Conservation (phyloP, 2,329 filamentous ascomycete genomes). For the Calonectria pseudoreteaudii region DNA sequence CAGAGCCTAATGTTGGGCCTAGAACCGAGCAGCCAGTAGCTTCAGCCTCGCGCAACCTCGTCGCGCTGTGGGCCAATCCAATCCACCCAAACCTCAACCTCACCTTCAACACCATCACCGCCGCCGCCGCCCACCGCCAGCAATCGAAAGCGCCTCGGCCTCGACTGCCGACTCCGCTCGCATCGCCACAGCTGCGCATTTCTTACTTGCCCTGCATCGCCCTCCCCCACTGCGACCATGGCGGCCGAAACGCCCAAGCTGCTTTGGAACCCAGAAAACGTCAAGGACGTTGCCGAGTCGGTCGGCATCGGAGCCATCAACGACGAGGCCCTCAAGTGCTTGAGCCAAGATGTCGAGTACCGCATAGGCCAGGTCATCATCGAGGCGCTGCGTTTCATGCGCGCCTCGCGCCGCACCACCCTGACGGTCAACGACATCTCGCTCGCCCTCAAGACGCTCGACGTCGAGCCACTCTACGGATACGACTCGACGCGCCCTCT, state of each 20-base stretch:
- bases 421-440: slow-evolving; percentile 91
- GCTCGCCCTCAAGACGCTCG: slow-evolving; percentile 85
- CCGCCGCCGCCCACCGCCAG: background rate
- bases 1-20: background rate
- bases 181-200: background rate
- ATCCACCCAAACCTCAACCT: slow-evolving; percentile 10
- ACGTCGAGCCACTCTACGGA: slow-evolving; percentile 95
- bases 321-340: slow-evolving; percentile 87
- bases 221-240: slow-evolving; percentile 42
- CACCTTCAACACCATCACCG: background rate
- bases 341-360: slow-evolving; percentile 96
- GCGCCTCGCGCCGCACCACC: slow-evolving; percentile 85
- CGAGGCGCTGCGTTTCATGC: slow-evolving; percentile 96
- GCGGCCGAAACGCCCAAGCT: slow-evolving; percentile 60
- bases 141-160: background rate
- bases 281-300: slow-evolving; percentile 95
- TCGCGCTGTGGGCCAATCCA: slow-evolving; percentile 16
- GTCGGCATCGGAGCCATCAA: slow-evolving; percentile 85
- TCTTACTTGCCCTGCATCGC: background rate
- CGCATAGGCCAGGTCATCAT: slow-evolving; percentile 93
- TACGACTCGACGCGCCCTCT: slow-evolving; percentile 93
- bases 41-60: slow-evolving; percentile 20
- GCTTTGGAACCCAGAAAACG: slow-evolving; percentile 96
- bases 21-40: background rate
- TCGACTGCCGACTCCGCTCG: background rate